These are phyloP conservation scores for Francoa sonchifolia DNA, from an alignment of 441 rosid genomes.

Conservation along the genomic window DNA sequence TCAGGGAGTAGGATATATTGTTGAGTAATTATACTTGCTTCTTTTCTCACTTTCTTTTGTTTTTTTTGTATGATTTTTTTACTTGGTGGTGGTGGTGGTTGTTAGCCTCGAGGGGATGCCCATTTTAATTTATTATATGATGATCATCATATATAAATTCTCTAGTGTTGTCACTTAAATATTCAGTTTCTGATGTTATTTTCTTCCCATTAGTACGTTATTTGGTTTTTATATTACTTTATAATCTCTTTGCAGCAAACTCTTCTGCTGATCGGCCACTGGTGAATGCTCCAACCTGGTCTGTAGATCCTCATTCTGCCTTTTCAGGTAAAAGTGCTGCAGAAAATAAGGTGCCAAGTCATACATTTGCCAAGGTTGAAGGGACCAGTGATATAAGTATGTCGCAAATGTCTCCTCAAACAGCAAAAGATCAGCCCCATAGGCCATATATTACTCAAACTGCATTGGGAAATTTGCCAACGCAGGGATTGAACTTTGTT, in stretches of 20 bases:
- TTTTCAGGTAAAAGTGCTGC: slow-evolving; percentile 30
- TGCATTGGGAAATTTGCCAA: slow-evolving; percentile 33
- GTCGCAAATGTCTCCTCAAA: slow-evolving; percentile 28
- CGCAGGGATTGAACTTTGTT: slow-evolving; percentile 39
- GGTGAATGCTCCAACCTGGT: slow-evolving; percentile 54
- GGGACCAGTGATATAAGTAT: slow-evolving; percentile 26
- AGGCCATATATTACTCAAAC: slow-evolving; percentile 51
- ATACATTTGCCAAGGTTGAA: slow-evolving; percentile 30
- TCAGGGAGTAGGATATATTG: no score
- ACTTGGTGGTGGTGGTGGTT: no score
- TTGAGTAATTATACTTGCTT: no score
- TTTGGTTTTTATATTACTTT: no score
- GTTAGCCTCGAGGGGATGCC: no score
- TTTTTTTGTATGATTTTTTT: no score
- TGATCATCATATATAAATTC: no score
- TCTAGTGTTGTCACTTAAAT: no score
- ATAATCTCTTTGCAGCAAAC: slow-evolving; percentile 36
- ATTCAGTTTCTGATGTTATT: no score
- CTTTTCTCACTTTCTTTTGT: no score
- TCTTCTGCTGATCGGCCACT: slow-evolving; percentile 36
- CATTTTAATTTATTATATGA: no score
- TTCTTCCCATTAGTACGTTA: no score
- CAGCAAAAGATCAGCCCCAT: slow-evolving; percentile 42
- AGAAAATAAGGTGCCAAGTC: slow-evolving; percentile 42
- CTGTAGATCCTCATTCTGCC: slow-evolving; percentile 45